These are phyloP conservation scores for Gomphus sp. DNA, from an alignment of 1,284 basidiomycete species.

Conservation along the genomic window DNA sequence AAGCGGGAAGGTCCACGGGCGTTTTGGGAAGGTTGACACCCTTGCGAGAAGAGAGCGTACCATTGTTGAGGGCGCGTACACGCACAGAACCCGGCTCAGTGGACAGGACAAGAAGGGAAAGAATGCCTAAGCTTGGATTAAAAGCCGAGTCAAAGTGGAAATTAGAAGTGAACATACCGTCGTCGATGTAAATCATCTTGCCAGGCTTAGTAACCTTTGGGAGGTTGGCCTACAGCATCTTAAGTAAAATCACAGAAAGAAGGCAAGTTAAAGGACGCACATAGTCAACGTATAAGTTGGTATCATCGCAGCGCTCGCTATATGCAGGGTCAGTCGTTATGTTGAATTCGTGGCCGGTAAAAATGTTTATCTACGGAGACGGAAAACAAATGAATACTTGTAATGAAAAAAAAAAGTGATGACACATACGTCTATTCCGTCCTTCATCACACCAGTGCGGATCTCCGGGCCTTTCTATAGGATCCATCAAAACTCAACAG, in stretches of 20 bases:
- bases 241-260: conserved; percentile 12
- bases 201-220: conserved; percentile 93
- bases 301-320: conserved; percentile 72
- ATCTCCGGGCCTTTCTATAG: conserved; percentile 99
- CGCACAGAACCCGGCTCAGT: conserved; percentile 75
- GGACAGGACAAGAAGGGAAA: conserved; percentile 87
- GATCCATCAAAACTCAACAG: conserved; percentile 9
- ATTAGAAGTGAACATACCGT: conserved; percentile 46
- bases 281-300: conserved; percentile 88
- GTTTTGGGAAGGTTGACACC: conserved; percentile 99
- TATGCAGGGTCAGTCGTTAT: conserved; percentile 83
- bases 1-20: conserved; percentile 92
- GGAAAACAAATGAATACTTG: conserved; percentile 9
- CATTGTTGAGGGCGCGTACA: conserved; percentile 91
- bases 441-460: conserved; percentile 90
- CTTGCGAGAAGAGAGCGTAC: conserved; percentile 92
- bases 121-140: conserved; percentile 48
- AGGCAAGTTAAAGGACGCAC: conserved; percentile 42
- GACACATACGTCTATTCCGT: conserved; percentile 72
- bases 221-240: conserved; percentile 63
- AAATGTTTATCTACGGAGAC: conserved; percentile 58
- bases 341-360: conserved; percentile 91
- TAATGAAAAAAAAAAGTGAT: conserved; percentile 6
- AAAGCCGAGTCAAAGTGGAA: neutral
- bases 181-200: conserved; percentile 96